These are phyloP conservation scores for Agaricus subrufescens DNA, from an alignment of 768 basidiomycete species.

Conservation along the genomic window DNA sequence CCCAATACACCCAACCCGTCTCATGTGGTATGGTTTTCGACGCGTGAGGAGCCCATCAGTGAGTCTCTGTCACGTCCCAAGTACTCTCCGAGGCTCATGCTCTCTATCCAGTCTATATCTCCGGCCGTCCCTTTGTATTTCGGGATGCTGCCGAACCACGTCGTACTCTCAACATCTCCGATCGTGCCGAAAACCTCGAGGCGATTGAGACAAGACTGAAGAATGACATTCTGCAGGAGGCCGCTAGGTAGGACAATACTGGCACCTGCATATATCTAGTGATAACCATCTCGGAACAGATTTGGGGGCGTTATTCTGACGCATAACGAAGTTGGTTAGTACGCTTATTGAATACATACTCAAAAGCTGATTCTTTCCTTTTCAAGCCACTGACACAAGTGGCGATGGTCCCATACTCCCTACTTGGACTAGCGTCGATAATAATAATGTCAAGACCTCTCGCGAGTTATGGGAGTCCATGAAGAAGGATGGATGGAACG, in stretches of 20 bases:
- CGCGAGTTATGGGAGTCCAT: conserved; percentile 82
- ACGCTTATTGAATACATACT: background rate
- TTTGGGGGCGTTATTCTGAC: conserved; percentile 90
- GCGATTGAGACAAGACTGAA: conserved; percentile 88
- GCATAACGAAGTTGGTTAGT: conserved; percentile 82
- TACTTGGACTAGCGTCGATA: conserved; percentile 92
- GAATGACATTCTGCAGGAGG: conserved; percentile 87
- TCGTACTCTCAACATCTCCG: conserved; percentile 73
- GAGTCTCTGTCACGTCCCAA: conserved; percentile 21
- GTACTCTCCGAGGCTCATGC: background rate
- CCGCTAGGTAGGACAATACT: conserved; percentile 46
- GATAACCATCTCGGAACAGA: conserved; percentile 30
- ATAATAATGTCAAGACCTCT: conserved; percentile 77
- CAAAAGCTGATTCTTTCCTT: background rate
- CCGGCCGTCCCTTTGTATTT: conserved; percentile 88
- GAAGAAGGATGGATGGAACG: conserved; percentile 81
- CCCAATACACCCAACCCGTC: conserved; percentile 60
- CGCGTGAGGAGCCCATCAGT: conserved; percentile 94
- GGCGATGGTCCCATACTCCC: conserved; percentile 83
- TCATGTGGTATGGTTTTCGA: conserved; percentile 93
- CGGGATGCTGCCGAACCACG: conserved; percentile 84
- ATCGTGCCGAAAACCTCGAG: conserved; percentile 93
- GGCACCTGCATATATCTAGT: background rate
- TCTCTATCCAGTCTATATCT: conserved; percentile 62
- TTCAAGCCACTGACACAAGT: conserved; percentile 21